A percentile compares a stretch with the other conserved stretches of the same genome.
Evolutionary conservation across 176 grass and related monocot genomes (phyloP).

Genomic region (Chrysopogon serrulatus): DNA sequence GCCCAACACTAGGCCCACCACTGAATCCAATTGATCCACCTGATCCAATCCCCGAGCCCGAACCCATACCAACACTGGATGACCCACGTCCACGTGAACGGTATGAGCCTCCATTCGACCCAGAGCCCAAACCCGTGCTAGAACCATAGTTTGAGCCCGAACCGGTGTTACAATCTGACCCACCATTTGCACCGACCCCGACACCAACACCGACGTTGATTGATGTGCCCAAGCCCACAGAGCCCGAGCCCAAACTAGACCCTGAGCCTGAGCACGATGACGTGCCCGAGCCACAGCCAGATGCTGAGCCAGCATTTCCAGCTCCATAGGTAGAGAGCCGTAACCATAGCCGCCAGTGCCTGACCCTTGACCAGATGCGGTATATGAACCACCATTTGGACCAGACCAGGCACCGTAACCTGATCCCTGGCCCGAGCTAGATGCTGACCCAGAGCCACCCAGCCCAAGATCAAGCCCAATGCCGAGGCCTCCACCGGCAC

Average conservation of each 20-base stretch:
- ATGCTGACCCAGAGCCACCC: slow-evolving; percentile 7
- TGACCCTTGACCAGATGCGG: slow-evolving; percentile 7
- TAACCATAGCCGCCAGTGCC: slow-evolving; percentile 32
- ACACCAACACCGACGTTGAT: slow-evolving; percentile 16
- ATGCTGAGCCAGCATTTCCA: slow-evolving; percentile 11
- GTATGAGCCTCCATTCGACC: background rate
- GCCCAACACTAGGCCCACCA: slow-evolving; percentile 4
- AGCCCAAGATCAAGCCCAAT: slow-evolving; percentile 46
- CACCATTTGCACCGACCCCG: slow-evolving; percentile 16
- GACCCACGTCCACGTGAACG: background rate
- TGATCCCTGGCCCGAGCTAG: slow-evolving; percentile 28
- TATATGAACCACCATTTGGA: slow-evolving; percentile 31
- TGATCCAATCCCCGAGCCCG: background rate
- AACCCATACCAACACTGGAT: background rate
- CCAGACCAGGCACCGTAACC: slow-evolving; percentile 32
- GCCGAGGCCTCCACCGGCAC: slow-evolving; percentile 19
- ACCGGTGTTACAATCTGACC: slow-evolving; percentile 7
- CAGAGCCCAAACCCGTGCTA: background rate
- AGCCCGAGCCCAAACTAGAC: background rate
- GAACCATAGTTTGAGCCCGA: slow-evolving; percentile 6
- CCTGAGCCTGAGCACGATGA: slow-evolving; percentile 15
- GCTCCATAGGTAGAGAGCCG: slow-evolving; percentile 16
- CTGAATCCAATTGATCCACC: background rate
- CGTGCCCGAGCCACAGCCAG: slow-evolving; percentile 33
- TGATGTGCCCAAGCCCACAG: slow-evolving; percentile 7